phyloP scores from a whole-genome alignment of 108 stramenopile genomes.

The Nannochloropsis granulata region DNA sequence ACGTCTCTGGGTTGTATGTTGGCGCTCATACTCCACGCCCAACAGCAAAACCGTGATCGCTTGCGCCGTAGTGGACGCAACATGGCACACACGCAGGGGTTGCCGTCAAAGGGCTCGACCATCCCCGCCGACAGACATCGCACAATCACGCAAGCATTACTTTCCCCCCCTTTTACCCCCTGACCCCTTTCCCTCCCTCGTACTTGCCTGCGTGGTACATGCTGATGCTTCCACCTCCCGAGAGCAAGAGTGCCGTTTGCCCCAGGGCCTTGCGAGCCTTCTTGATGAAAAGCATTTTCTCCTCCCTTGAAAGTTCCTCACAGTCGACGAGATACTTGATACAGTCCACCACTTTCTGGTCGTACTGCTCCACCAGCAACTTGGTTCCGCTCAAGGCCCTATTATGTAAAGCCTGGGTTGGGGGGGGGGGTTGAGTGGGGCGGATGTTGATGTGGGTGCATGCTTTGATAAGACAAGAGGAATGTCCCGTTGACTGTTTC shows the following conservation, averaged over 20 bases:
- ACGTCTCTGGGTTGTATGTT: no score
- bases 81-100: no score
- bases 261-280: constrained; percentile 76
- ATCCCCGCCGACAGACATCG: no score
- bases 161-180: no score
- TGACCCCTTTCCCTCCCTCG: neutral
- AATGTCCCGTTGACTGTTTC: neutral
- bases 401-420: neutral
- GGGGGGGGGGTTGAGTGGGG: neutral
- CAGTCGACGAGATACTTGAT: neutral
- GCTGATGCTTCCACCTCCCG: constrained; percentile 68
- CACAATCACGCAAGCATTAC: no score
- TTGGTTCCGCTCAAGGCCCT: neutral
- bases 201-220: constrained; percentile 68
- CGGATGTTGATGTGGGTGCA: no score
- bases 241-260: constrained; percentile 67
- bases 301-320: neutral
- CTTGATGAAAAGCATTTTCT: constrained; percentile 32
- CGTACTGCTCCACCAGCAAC: neutral
- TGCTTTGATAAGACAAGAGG: no score
- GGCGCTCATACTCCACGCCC: no score
- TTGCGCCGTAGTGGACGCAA: no score
- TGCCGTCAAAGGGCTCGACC: no score
- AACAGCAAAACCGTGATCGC: no score
- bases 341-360: neutral